Evolutionary conservation across 805 yeast genomes (phyloP).

Genomic region (Myxozyma mucilagina): DNA sequence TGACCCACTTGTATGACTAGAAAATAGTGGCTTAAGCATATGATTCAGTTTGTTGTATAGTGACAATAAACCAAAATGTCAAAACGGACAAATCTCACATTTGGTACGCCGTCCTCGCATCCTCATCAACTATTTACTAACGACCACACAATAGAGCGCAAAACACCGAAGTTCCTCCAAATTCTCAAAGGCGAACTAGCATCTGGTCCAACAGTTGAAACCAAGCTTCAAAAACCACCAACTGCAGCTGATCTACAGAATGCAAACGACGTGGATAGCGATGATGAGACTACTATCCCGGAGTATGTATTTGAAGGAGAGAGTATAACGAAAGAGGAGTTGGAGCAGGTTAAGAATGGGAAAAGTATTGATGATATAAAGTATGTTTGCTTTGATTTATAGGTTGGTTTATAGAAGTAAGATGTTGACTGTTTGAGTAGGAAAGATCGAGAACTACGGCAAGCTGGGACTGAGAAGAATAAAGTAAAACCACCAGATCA

Average conservation of each 20-base stretch:
- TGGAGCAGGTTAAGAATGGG: constrained; percentile 22
- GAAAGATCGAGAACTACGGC: neutral
- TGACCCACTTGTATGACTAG: no score
- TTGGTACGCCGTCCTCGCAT: constrained; percentile 2
- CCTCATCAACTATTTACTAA: neutral
- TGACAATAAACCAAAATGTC: constrained; percentile 4
- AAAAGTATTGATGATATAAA: constrained; percentile 12
- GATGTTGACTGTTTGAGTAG: neutral
- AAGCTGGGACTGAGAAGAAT: neutral
- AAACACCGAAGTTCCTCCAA: constrained; percentile 24
- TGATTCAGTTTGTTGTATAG: neutral
- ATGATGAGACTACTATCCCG: constrained; percentile 17
- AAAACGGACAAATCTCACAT: constrained; percentile 6
- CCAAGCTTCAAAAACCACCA: neutral
- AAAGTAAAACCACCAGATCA: neutral
- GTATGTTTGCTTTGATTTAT: constrained; percentile 2
- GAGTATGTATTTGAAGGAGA: constrained; percentile 25
- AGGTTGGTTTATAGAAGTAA: neutral
- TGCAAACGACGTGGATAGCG: neutral
- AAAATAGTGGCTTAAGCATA: no score
- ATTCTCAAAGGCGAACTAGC: constrained; percentile 23
- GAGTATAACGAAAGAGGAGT: constrained; percentile 21
- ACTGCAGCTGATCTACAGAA: neutral
- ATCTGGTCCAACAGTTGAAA: constrained; percentile 14
- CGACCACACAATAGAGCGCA: neutral